Percentiles rank a stretch among this genome's conserved stretches.
Conservation (phyloP, 2,329 filamentous ascomycete species). For the Verruconis gallopava region DNA sequence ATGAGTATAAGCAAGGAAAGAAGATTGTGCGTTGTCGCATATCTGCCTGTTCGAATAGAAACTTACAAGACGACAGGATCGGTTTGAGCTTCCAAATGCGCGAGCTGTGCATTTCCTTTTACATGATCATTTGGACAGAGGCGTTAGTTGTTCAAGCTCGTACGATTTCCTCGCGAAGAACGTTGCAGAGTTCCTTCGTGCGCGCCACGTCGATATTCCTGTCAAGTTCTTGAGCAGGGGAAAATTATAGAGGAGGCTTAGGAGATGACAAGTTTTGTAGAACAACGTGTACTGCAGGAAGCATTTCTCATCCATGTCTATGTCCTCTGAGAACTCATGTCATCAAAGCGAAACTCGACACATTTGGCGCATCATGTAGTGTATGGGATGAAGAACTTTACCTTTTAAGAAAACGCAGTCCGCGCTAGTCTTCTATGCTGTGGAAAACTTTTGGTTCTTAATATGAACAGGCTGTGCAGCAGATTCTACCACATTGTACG, state of each 20-base stretch:
- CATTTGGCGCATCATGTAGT: too few species aligned
- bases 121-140: conserved; percentile 24
- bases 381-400: too few species aligned
- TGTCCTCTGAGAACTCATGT: too few species aligned
- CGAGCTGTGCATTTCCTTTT: conserved; percentile 25
- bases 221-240: conserved; percentile 7
- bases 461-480: too few species aligned
- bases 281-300: too few species aligned
- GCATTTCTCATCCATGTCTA: too few species aligned
- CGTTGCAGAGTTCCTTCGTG: conserved; percentile 14
- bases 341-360: too few species aligned
- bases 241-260: conserved; percentile 1
- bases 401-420: too few species aligned
- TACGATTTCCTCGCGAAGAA: conserved; percentile 15
- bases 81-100: conserved; percentile 21
- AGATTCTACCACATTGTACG: too few species aligned
- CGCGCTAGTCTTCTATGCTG: too few species aligned
- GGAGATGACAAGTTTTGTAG: background rate
- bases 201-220: conserved; percentile 13
- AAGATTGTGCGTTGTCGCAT: conserved; percentile 8
- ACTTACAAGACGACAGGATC: conserved; percentile 13
- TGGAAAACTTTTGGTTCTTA: too few species aligned
- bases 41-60: too few species aligned
- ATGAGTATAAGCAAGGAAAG: conserved; percentile 18
- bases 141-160: conserved; percentile 14